These are phyloP conservation scores for Fusarium solani-melongenae DNA, from an alignment of 2,329 filamentous ascomycete species.

Conservation along the genomic window DNA sequence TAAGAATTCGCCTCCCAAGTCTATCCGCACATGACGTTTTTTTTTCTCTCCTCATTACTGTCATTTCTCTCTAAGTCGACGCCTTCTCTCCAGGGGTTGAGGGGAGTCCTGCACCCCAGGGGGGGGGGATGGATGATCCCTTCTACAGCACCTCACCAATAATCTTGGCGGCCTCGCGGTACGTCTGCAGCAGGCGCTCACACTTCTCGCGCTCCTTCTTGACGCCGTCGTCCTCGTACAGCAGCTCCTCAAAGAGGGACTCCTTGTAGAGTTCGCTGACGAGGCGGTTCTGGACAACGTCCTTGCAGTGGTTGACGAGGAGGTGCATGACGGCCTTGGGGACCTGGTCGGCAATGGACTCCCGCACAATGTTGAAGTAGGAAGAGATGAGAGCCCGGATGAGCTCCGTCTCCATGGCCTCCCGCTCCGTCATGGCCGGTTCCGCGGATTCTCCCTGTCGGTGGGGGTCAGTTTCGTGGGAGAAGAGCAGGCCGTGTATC, in stretches of 20 bases:
- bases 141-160: constrained; percentile 90
- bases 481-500: constrained; percentile 15
- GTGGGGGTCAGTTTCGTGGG: constrained; percentile 37
- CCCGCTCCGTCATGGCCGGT: constrained; percentile 91
- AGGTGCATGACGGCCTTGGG: constrained; percentile 99
- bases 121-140: constrained; percentile 79
- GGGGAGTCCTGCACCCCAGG: neutral
- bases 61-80: constrained; percentile 29
- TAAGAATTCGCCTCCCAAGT: constrained; percentile 28
- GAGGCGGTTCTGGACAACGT: constrained; percentile 95
- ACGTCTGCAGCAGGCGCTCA: constrained; percentile 93
- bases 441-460: constrained; percentile 71
- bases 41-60: constrained; percentile 34
- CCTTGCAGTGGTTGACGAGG: constrained; percentile 97
- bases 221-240: constrained; percentile 97
- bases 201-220: constrained; percentile 99
- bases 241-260: constrained; percentile 85
- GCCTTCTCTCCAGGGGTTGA: constrained; percentile 24
- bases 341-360: constrained; percentile 98
- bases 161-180: constrained; percentile 97
- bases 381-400: constrained; percentile 96
- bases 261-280: constrained; percentile 97
- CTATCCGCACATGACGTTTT: constrained; percentile 30
- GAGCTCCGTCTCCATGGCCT: constrained; percentile 96
- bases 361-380: constrained; percentile 98